Evolutionary conservation across 495 filamentous ascomycete genomes (phyloP).

Genomic region (Neurospora sp.): DNA sequence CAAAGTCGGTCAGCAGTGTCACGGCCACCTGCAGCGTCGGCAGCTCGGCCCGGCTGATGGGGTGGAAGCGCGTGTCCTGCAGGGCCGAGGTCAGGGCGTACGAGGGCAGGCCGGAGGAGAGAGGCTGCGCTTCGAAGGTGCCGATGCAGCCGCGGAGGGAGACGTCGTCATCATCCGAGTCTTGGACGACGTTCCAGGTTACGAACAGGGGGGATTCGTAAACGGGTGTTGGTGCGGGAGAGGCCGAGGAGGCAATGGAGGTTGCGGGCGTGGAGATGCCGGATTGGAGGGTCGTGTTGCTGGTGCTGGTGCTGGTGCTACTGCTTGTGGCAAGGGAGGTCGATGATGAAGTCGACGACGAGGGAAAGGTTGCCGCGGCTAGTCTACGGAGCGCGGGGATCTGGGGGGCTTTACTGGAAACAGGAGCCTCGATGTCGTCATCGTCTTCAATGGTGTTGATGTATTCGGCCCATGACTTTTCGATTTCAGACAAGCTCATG

Average conservation of each 20-base stretch:
- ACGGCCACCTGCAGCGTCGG: conserved; percentile 57
- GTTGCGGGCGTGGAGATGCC: conserved; percentile 24
- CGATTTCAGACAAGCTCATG: conserved; percentile 51
- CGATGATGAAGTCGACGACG: conserved; percentile 13
- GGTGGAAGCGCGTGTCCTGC: conserved; percentile 74
- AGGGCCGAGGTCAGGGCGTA: conserved; percentile 89
- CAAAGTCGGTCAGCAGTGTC: conserved; percentile 69
- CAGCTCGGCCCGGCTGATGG: conserved; percentile 59
- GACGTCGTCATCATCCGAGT: conserved; percentile 31
- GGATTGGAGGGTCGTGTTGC: conserved; percentile 2
- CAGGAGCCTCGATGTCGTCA: neutral
- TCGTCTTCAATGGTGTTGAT: conserved; percentile 21
- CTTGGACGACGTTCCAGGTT: conserved; percentile 74
- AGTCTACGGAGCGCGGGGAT: conserved; percentile 2
- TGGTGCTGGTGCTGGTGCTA: conserved; percentile 16
- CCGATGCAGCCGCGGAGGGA: conserved; percentile 92
- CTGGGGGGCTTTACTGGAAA: conserved; percentile 1
- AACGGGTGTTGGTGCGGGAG: conserved; percentile 4
- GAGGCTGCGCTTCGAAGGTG: conserved; percentile 75
- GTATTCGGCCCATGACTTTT: conserved; percentile 60
- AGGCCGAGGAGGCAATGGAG: conserved; percentile 23
- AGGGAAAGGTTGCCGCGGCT: conserved; percentile 22
- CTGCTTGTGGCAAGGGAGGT: conserved; percentile 6
- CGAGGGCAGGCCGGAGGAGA: conserved; percentile 59
- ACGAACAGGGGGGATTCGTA: conserved; percentile 69